Percentiles rank a stretch among this genome's conserved stretches.
Conservation (phyloP, 768 basidiomycete genomes). For the Gyrodon lividus region DNA sequence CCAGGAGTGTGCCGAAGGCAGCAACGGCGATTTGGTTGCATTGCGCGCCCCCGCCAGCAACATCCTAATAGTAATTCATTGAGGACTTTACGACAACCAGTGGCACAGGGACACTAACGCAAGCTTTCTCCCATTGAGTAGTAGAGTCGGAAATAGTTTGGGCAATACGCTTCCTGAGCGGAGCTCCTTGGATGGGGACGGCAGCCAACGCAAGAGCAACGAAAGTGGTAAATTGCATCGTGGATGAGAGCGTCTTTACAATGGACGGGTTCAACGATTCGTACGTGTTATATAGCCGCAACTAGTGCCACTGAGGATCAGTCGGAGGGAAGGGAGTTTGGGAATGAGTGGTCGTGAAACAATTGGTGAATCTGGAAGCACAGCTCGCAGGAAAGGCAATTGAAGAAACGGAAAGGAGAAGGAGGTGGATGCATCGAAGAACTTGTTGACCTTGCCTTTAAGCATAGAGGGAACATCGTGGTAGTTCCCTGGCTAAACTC, state of each 20-base stretch:
- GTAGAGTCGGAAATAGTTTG: constrained; percentile 43
- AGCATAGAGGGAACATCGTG: neutral
- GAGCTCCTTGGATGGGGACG: constrained; percentile 35
- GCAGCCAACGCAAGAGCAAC: constrained; percentile 33
- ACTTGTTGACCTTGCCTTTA: constrained; percentile 1
- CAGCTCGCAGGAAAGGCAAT: constrained; percentile 5
- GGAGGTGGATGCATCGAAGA: neutral
- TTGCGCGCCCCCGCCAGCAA: constrained; percentile 53
- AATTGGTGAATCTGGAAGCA: neutral
- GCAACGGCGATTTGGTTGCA: constrained; percentile 59
- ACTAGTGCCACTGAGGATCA: constrained; percentile 2
- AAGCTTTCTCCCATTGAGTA: constrained; percentile 45
- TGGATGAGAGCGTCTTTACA: neutral
- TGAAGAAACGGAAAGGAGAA: neutral
- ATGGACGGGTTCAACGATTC: neutral
- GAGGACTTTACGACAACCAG: neutral
- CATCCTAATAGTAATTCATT: constrained; percentile 32
- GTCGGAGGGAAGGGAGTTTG: neutral
- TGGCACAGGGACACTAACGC: constrained; percentile 33
- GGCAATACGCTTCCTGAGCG: constrained; percentile 46
- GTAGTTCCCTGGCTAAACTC: neutral
- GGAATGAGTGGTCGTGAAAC: constrained; percentile 3
- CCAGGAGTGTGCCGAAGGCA: constrained; percentile 60
- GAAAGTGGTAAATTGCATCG: constrained; percentile 9
- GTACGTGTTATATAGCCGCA: constrained; percentile 2